These are phyloP conservation scores for Boletus coccyginus DNA, from an alignment of 768 basidiomycete species.

Conservation along the genomic window DNA sequence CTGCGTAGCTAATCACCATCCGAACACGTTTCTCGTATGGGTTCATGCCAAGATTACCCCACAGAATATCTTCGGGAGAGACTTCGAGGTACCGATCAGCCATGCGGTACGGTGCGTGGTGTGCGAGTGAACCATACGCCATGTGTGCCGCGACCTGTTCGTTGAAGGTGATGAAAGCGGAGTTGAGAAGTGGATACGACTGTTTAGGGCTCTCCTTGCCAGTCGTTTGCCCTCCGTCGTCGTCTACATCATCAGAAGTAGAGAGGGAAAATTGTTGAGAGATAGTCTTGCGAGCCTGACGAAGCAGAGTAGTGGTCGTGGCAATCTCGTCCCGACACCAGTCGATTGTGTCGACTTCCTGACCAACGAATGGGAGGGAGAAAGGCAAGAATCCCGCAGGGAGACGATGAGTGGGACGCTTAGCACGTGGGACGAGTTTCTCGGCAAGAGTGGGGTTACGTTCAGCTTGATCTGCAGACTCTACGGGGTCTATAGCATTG, in stretches of 20 bases:
- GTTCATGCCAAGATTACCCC: constrained; percentile 86
- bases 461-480: constrained; percentile 27
- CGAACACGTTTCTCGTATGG: constrained; percentile 82
- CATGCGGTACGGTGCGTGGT: constrained; percentile 87
- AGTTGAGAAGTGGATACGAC: constrained; percentile 59
- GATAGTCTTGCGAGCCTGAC: constrained; percentile 41
- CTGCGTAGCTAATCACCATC: constrained; percentile 61
- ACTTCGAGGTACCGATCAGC: constrained; percentile 73
- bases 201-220: constrained; percentile 16
- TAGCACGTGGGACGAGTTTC: constrained; percentile 59
- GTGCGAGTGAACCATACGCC: constrained; percentile 68
- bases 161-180: constrained; percentile 89
- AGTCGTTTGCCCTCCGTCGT: constrained; percentile 8
- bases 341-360: constrained; percentile 92
- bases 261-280: constrained; percentile 15
- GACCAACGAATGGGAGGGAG: constrained; percentile 64
- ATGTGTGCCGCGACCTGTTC: constrained; percentile 92
- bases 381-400: constrained; percentile 50
- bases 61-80: constrained; percentile 86
- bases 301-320: constrained; percentile 49
- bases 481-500: constrained; percentile 18
- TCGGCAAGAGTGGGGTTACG: constrained; percentile 39
- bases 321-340: constrained; percentile 81
- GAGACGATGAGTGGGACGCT: constrained; percentile 81
- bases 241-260: constrained; percentile 24